phyloP scores from a whole-genome alignment of 192 early-diverging fungal species.

The Rhizoclosmatium globosum region DNA sequence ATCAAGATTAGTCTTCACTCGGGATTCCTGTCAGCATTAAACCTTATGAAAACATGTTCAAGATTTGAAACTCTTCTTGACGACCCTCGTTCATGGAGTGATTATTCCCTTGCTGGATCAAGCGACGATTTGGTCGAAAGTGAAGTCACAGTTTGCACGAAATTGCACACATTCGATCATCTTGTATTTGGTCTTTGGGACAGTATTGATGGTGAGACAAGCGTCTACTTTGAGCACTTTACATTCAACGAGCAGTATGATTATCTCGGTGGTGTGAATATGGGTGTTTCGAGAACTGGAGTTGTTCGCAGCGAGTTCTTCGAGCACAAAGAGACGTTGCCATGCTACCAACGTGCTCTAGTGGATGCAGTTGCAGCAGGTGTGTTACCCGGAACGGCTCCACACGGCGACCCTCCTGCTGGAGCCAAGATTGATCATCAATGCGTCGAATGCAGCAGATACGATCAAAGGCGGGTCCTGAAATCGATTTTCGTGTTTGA shows the following conservation, averaged over 20 bases:
- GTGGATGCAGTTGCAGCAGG: slow-evolving; percentile 28
- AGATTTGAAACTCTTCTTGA: slow-evolving; percentile 38
- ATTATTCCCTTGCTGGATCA: slow-evolving; percentile 21
- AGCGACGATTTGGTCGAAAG: slow-evolving; percentile 47
- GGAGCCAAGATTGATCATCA: slow-evolving; percentile 39
- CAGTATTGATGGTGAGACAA: background rate
- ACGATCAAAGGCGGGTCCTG: slow-evolving; percentile 37
- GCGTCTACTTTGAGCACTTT: slow-evolving; percentile 53
- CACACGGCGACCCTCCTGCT: slow-evolving; percentile 14
- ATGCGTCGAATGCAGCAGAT: slow-evolving; percentile 40
- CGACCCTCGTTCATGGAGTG: slow-evolving; percentile 39
- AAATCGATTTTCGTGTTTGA: slow-evolving; percentile 52
- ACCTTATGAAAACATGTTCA: slow-evolving; percentile 36
- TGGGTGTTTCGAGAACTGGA: slow-evolving; percentile 31
- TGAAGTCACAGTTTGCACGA: slow-evolving; percentile 46
- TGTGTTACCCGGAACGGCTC: slow-evolving; percentile 44
- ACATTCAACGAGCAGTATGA: slow-evolving; percentile 53
- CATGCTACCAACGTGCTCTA: slow-evolving; percentile 48
- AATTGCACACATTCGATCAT: slow-evolving; percentile 55
- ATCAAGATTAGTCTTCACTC: slow-evolving; percentile 46
- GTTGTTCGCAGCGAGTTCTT: slow-evolving; percentile 44
- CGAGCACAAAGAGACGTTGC: slow-evolving; percentile 53
- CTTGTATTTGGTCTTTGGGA: slow-evolving; percentile 58
- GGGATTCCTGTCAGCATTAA: slow-evolving; percentile 48
- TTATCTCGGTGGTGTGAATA: slow-evolving; percentile 54